These are phyloP conservation scores for Kernera saxatilis DNA, from an alignment of 345 rosid genomes.

Conservation along the genomic window DNA sequence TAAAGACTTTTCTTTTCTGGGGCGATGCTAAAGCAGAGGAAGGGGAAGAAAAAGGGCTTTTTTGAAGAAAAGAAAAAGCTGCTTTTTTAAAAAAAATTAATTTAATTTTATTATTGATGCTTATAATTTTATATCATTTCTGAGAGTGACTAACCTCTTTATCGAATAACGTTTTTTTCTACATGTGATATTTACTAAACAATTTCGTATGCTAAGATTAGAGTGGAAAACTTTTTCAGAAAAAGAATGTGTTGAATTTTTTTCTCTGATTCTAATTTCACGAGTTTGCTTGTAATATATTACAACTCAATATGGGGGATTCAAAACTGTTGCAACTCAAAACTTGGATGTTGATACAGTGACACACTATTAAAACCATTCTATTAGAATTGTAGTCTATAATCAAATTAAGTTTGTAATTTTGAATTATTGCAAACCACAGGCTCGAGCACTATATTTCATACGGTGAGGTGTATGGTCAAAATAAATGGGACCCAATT, in stretches of 20 bases:
- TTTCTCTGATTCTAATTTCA: background rate
- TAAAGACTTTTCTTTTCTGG: background rate
- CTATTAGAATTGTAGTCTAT: background rate
- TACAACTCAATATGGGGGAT: background rate
- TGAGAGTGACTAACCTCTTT: background rate
- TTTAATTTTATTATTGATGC: background rate
- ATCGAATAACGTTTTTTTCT: background rate
- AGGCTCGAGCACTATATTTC: background rate
- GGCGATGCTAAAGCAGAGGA: slow-evolving; percentile 27
- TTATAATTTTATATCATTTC: background rate
- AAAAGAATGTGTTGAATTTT: no score
- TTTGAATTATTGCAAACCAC: slow-evolving; percentile 1
- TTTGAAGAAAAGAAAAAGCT: slow-evolving; percentile 23
- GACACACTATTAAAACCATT: background rate
- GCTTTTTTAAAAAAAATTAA: slow-evolving; percentile 13
- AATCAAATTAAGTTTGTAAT: background rate
- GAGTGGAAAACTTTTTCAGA: no score
- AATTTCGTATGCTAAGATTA: background rate
- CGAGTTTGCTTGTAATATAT: background rate
- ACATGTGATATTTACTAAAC: background rate
- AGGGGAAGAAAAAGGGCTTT: slow-evolving; percentile 8
- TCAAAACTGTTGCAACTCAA: background rate
- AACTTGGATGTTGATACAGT: no score
- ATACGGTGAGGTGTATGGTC: background rate
- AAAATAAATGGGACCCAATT: slow-evolving; percentile 20